These are phyloP conservation scores for Lentinula guzmanii DNA, from an alignment of 768 basidiomycete species.

Conservation along the genomic window DNA sequence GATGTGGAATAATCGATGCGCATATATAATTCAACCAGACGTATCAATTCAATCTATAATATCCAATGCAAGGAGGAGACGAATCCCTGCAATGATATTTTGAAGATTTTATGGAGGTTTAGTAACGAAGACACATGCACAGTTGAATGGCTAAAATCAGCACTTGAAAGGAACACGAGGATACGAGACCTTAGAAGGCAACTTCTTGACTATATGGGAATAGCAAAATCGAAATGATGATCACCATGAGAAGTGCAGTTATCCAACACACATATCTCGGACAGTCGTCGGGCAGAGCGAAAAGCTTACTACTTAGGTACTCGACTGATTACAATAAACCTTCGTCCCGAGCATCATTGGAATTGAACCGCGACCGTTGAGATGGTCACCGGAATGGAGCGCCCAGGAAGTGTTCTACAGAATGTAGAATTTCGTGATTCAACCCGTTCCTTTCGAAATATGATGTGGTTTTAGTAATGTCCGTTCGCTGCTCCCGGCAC, in stretches of 20 bases:
- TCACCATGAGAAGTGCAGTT: not conserved
- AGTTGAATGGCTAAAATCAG: not conserved
- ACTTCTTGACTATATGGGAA: conserved; percentile 4
- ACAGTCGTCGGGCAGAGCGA: not conserved
- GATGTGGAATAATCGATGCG: not conserved
- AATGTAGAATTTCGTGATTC: too few relatives aligned
- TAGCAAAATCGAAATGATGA: not conserved
- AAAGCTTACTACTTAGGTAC: not conserved
- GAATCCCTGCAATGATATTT: not conserved
- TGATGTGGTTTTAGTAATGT: too few relatives aligned
- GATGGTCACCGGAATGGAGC: too few relatives aligned
- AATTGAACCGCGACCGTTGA: too few relatives aligned
- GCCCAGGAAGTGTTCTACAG: too few relatives aligned
- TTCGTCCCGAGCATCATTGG: too few relatives aligned
- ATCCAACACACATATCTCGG: not conserved
- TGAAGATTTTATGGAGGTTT: not conserved
- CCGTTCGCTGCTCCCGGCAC: not conserved
- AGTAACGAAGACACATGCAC: not conserved
- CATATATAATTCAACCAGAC: not conserved
- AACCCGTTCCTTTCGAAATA: too few relatives aligned
- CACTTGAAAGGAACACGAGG: not conserved
- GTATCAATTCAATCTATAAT: not conserved
- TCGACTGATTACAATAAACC: too few relatives aligned
- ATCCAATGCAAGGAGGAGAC: not conserved
- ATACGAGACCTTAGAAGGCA: conserved; percentile 2